A percentile compares a stretch with the other conserved stretches of the same genome.
Evolutionary conservation across 2,329 filamentous ascomycete species (phyloP).

Genomic region (Penicillium oxalicum): DNA sequence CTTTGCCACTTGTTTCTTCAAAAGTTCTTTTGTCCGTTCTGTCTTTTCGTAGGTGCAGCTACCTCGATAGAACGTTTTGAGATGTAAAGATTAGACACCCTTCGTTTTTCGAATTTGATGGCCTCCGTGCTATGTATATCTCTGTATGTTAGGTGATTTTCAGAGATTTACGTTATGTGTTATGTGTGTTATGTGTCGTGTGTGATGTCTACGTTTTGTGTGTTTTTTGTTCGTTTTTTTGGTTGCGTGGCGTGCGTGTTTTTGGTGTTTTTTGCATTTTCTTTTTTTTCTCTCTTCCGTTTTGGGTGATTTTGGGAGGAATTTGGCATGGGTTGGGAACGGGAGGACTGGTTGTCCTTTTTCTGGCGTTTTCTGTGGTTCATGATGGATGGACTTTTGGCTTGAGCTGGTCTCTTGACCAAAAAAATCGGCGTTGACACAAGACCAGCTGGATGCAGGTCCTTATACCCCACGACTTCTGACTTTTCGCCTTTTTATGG

Average conservation of each 20-base stretch:
- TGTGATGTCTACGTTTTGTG: slow-evolving; percentile 18
- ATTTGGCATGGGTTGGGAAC: slow-evolving; percentile 2
- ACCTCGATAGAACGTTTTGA: slow-evolving; percentile 22
- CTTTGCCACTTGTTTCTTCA: slow-evolving; percentile 21
- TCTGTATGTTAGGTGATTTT: slow-evolving; percentile 22
- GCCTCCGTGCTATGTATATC: slow-evolving; percentile 27
- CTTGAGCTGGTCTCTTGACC: background rate
- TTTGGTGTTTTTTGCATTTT: slow-evolving; percentile 11
- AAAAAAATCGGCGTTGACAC: background rate
- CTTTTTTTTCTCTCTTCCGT: slow-evolving; percentile 11
- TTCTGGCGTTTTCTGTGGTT: background rate
- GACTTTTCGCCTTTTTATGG: too few species aligned
- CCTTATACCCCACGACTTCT: too few species aligned
- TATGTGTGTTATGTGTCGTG: slow-evolving; percentile 22
- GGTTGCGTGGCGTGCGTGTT: slow-evolving; percentile 15
- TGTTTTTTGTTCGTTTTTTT: background rate
- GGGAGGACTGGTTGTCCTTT: background rate
- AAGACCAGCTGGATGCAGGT: too few species aligned
- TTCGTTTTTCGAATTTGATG: slow-evolving; percentile 30
- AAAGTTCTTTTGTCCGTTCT: slow-evolving; percentile 26
- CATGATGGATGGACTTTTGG: too few species aligned
- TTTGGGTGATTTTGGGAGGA: slow-evolving; percentile 10
- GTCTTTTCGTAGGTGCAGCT: slow-evolving; percentile 28
- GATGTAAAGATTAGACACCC: slow-evolving; percentile 36
- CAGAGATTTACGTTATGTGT: slow-evolving; percentile 15